Base-by-base conservation (phyloP, 1,139 yeast species). In the Yarrowia galli region DNA sequence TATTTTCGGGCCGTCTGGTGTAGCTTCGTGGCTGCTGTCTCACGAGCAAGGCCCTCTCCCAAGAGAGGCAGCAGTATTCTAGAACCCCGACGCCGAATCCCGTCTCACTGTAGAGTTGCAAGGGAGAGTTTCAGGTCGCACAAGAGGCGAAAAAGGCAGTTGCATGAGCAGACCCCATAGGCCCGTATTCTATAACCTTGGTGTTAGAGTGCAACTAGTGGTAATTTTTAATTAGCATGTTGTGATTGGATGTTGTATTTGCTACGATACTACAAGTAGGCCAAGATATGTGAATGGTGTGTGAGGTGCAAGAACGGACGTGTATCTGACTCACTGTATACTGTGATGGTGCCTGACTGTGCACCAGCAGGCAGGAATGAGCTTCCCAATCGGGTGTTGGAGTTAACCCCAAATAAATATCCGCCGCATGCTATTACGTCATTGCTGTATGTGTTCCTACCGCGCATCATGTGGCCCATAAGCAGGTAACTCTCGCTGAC, bases 301-400 rank as follows among this genome's bases (percentile, higher is more conserved):
- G 32, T 28, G 32, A 10, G 22, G 48, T 45, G 48, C 48, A 45
- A 7, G 8, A 35, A 12, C n/a, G n/a, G 38, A 12, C 16, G 38
- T 16, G n/a, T 36, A 36, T 36, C 40, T 36, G 40, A 35, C 38
- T 35, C 38, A 35, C 28, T 23, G 15, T 6, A 3, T 22, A 10
- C n/a, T 43, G 13, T 22, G 20, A 15, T 51, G 42, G 42, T 51
- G 43, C 58, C 56, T 48, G 54, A 28, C 23, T 20, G 16, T 32
- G 15, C n/a, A 18, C 10, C 6, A 10, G 32, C 32, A 15, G 56
- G 56, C 28, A 16, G 43, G 58, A 20, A 35, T 36, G 15, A 20
- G 22, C 58, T 51, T 51, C 58, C 58, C 58, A 35, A 51, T 35
- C 43, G 18, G 58, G 58, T 16, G 36, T 28, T 49, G 54, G 12